phyloP scores from a whole-genome alignment of 2,329 filamentous ascomycete species.

The Xylaria sp. region DNA sequence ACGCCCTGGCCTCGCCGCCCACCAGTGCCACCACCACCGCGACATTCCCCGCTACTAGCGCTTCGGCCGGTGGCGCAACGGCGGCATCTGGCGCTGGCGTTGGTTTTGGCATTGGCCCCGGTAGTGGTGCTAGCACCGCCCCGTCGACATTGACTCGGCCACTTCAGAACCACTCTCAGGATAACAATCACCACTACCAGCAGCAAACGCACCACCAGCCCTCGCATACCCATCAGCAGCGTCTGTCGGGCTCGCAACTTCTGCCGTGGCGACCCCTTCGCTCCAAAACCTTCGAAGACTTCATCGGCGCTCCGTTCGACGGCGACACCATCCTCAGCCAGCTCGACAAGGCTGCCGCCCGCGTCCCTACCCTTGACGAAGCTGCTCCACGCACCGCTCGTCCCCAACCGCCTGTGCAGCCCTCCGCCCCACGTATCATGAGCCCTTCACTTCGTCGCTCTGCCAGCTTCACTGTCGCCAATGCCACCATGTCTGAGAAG shows the following conservation, averaged over 20 bases:
- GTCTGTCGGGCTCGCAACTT: slow-evolving; percentile 42
- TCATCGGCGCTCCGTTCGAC: slow-evolving; percentile 71
- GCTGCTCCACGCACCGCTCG: slow-evolving; percentile 42
- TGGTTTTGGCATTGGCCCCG: slow-evolving; percentile 22
- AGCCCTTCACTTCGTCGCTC: slow-evolving; percentile 68
- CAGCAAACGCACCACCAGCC: slow-evolving; percentile 13
- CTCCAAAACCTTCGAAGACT: slow-evolving; percentile 59
- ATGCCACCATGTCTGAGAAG: slow-evolving; percentile 56
- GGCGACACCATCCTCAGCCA: slow-evolving; percentile 65
- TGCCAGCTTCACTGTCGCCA: slow-evolving; percentile 64
- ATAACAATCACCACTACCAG: not conserved
- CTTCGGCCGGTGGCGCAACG: slow-evolving; percentile 25
- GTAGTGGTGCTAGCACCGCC: slow-evolving; percentile 17
- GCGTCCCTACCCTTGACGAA: slow-evolving; percentile 41
- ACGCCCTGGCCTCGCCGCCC: slow-evolving; percentile 14
- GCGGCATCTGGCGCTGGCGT: slow-evolving; percentile 23
- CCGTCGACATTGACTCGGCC: slow-evolving; percentile 23
- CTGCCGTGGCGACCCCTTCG: slow-evolving; percentile 48
- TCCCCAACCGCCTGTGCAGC: slow-evolving; percentile 42
- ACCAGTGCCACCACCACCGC: slow-evolving; percentile 33
- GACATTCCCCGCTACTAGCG: slow-evolving; percentile 28
- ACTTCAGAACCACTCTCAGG: not conserved
- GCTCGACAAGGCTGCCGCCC: slow-evolving; percentile 57
- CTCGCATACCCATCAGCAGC: slow-evolving; percentile 38
- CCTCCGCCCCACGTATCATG: slow-evolving; percentile 58